A percentile compares a stretch with the other conserved stretches of the same genome.
Evolutionary conservation across 371 early-diverging fungal species (phyloP).

Genomic region (Actinomucor elegans): DNA sequence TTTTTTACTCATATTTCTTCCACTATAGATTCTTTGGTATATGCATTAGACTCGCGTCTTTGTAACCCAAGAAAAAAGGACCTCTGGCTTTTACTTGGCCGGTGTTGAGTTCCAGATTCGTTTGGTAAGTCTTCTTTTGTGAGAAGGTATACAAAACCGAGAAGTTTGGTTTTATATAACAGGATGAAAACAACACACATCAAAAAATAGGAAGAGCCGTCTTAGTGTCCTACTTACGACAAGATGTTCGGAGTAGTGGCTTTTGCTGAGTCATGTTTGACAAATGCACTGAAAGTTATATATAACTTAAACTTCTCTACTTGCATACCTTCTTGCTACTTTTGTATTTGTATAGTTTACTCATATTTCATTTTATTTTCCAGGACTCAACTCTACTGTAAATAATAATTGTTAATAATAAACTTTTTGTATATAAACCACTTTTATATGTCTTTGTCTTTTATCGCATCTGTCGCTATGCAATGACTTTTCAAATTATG

Average conservation of each 20-base stretch:
- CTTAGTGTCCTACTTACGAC: slow-evolving; percentile 20
- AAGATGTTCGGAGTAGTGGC: slow-evolving; percentile 10
- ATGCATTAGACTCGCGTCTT: not conserved
- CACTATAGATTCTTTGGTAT: not conserved
- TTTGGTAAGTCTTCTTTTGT: not conserved
- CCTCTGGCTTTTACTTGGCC: not conserved
- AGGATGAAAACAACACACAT: slow-evolving; percentile 32
- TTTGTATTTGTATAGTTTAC: too few relatives aligned
- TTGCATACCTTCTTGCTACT: too few relatives aligned
- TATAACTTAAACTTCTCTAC: too few relatives aligned
- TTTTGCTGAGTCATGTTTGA: slow-evolving; percentile 28
- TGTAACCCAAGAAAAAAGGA: not conserved
- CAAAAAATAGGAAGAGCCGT: slow-evolving; percentile 37
- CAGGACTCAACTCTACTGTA: too few relatives aligned
- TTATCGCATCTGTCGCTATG: too few relatives aligned
- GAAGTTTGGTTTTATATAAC: slow-evolving; percentile 3
- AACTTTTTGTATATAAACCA: too few relatives aligned
- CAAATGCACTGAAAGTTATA: slow-evolving; percentile 18
- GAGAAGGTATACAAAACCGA: not conserved
- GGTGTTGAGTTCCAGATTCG: not conserved
- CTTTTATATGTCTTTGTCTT: too few relatives aligned
- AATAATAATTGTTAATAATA: too few relatives aligned
- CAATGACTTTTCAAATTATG: too few relatives aligned
- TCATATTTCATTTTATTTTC: too few relatives aligned
- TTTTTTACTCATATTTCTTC: not conserved